Conservation (phyloP, 305 asterid species). For the Striga hermonthica region DNA sequence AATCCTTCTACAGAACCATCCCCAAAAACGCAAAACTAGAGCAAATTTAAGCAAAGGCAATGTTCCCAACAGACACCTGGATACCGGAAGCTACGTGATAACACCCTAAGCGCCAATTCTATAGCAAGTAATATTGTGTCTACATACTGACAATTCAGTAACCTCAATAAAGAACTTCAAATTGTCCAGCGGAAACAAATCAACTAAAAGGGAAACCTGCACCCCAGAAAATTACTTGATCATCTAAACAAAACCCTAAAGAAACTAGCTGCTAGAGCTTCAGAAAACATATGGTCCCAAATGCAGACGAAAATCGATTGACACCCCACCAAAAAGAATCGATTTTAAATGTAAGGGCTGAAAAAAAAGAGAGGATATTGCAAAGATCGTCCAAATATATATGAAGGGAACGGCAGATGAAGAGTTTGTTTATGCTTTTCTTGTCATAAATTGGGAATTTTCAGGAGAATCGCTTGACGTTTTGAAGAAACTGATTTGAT, state of each 20-base stretch:
- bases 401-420: neutral
- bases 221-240: slow-evolving; percentile 28
- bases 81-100: slow-evolving; percentile 17
- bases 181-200: neutral
- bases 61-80: too few species aligned
- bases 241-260: slow-evolving; percentile 46
- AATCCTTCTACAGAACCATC: slow-evolving; percentile 25
- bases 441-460: neutral
- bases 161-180: slow-evolving; percentile 15
- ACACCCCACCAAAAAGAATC: slow-evolving; percentile 7
- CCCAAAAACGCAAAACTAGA: slow-evolving; percentile 6
- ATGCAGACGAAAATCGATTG: slow-evolving; percentile 34
- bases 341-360: slow-evolving; percentile 27
- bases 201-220: slow-evolving; percentile 10
- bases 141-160: slow-evolving; percentile 18
- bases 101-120: slow-evolving; percentile 25
- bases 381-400: slow-evolving; percentile 40
- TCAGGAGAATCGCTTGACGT: slow-evolving; percentile 42
- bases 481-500: slow-evolving; percentile 41
- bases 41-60: slow-evolving; percentile 12
- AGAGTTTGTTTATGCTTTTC: slow-evolving; percentile 11
- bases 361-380: slow-evolving; percentile 25
- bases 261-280: slow-evolving; percentile 29
- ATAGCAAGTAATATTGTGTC: slow-evolving; percentile 12
- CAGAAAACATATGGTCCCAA: slow-evolving; percentile 33